Base-by-base conservation (phyloP, 768 basidiomycete genomes). In the Plicaturopsis crispa region DNA sequence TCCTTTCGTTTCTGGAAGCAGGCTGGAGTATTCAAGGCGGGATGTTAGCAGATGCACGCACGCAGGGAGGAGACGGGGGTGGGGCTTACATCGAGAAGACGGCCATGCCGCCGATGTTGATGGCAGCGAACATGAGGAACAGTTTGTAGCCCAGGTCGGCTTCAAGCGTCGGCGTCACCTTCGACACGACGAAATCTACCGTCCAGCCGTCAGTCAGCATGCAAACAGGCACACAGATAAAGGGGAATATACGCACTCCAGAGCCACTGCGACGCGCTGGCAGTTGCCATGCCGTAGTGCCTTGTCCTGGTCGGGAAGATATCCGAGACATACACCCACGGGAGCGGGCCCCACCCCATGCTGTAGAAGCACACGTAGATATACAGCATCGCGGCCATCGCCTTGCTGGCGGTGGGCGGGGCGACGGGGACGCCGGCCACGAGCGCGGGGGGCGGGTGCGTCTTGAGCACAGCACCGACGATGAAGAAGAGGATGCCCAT, bases 321-420 rank as follows among this genome's bases (percentile, higher is more conserved):
- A 54, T 92, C 89, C 4, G 84, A 67, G 31, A 80, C 82, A 47
- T 81, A 83, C 16, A 84, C 73, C 65, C 61, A 71, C 12, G 72
- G 82, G 10, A 69, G 56, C n/a, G 5, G 20, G 14, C 86, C 88
- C 80, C 84, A 87, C 26, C 84, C 85, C 75, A 89, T 82, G 3
- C 80, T 84, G 58, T 90, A 91, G 59, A 89, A 89, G 55, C 80
- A 81, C 31, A 89, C 85, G 49, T 85, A 92, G 38, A 91, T 74
- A 53, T 91, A 92, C 20, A 91, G 59, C 75, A 88, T 75, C 2
- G 77, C 84, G 3, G 88, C 87, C 88, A 90, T 91, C 1, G 71
- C 89, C 54, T 82, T 78, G 2, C 66, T 67, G 13, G 78, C 69
- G 0, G 79, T 53, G 0, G 73, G 70, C 3, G 50, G n/a, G 1